phyloP scores from a whole-genome alignment of 1,284 basidiomycete genomes.

The Ganoderma boninense region DNA sequence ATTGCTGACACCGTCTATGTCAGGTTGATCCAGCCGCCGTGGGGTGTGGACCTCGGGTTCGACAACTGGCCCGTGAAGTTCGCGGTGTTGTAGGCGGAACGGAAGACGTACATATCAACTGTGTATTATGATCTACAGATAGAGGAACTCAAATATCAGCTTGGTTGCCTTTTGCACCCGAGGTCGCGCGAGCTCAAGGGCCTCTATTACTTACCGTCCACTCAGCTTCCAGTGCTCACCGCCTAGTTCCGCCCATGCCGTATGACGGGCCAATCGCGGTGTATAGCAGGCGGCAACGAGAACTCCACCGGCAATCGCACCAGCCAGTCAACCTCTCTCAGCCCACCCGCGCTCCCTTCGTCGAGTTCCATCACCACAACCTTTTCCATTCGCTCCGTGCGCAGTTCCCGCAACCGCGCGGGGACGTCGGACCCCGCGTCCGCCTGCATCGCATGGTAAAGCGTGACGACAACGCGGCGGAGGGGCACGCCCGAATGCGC shows the following conservation, averaged over 20 bases:
- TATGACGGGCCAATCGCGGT: not conserved
- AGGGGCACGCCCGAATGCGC: not conserved
- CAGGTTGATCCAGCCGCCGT: constrained; percentile 67
- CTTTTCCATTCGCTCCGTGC: too few relatives aligned
- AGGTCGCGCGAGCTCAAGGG: too few relatives aligned
- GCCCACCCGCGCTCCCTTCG: not conserved
- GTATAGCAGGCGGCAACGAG: not conserved
- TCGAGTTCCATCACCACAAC: not conserved
- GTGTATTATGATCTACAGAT: not conserved
- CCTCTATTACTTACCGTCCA: too few relatives aligned
- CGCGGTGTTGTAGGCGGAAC: not conserved
- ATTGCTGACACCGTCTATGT: constrained; percentile 4
- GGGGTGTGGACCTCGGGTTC: constrained; percentile 77
- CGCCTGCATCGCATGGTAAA: too few relatives aligned
- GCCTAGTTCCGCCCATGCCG: not conserved
- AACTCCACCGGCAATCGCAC: not conserved
- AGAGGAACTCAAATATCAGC: not conserved
- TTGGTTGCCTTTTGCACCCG: not conserved
- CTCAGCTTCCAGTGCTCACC: too few relatives aligned
- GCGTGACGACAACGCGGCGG: not conserved
- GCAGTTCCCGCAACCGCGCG: too few relatives aligned
- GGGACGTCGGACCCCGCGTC: too few relatives aligned
- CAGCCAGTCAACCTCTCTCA: not conserved
- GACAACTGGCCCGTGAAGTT: constrained; percentile 61
- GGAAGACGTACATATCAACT: not conserved